These are phyloP conservation scores for Acorus calamus DNA, from an alignment of 106 monocot species.

Conservation along the genomic window DNA sequence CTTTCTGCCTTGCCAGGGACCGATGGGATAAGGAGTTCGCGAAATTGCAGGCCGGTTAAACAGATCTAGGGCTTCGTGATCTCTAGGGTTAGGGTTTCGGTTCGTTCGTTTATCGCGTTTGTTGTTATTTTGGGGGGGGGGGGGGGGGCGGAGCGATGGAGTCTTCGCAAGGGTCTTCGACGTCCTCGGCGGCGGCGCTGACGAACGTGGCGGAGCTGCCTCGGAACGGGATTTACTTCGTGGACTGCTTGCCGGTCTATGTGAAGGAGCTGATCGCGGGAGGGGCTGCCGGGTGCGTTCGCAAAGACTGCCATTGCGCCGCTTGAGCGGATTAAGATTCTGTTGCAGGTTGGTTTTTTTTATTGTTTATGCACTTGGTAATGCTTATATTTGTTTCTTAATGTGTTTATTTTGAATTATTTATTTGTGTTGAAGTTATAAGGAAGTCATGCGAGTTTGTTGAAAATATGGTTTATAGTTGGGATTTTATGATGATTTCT, in stretches of 20 bases:
- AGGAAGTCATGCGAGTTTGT: too few relatives aligned
- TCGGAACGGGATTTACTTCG: neutral
- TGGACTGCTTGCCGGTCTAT: conserved; percentile 38
- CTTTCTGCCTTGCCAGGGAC: conserved; percentile 25
- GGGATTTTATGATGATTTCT: too few relatives aligned
- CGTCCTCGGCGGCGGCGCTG: conserved; percentile 22
- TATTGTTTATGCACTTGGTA: too few relatives aligned
- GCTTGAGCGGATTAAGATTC: conserved; percentile 88
- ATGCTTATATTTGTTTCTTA: neutral
- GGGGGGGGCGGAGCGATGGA: conserved; percentile 20
- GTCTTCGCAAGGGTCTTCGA: conserved; percentile 44
- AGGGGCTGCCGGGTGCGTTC: conserved; percentile 75
- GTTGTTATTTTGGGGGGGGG: neutral
- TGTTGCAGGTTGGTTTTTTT: conserved; percentile 49
- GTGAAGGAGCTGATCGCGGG: conserved; percentile 81
- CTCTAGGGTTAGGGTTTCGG: neutral
- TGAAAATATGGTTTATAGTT: too few relatives aligned
- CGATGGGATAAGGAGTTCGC: conserved; percentile 60
- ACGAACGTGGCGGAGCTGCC: conserved; percentile 15
- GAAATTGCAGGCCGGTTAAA: conserved; percentile 25
- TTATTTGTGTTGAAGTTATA: neutral
- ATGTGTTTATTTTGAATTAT: neutral
- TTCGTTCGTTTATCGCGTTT: neutral
- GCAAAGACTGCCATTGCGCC: conserved; percentile 94
- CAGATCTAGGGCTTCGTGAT: neutral